These are phyloP conservation scores for Lactarius pseudohatsudake DNA, from an alignment of 768 basidiomycete species.

Conservation along the genomic window DNA sequence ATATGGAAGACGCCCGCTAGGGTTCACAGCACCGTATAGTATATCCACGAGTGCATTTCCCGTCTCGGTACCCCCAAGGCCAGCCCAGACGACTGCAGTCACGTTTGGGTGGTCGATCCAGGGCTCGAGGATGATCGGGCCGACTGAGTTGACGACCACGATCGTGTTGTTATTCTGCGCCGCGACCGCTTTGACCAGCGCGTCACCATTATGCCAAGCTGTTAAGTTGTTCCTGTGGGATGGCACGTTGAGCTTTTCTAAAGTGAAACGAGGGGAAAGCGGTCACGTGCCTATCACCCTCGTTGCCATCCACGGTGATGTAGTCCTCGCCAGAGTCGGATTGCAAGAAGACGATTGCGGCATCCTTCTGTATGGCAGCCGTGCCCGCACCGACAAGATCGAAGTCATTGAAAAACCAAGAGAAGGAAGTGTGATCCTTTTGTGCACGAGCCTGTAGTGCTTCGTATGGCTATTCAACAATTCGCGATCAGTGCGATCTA, in stretches of 20 bases:
- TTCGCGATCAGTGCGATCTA: not conserved
- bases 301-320: constrained; percentile 57
- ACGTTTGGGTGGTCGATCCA: constrained; percentile 80
- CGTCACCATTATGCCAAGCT: constrained; percentile 40
- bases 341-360: constrained; percentile 52
- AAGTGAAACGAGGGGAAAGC: constrained; percentile 20
- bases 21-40: constrained; percentile 74
- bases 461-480: constrained; percentile 58
- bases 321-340: constrained; percentile 45
- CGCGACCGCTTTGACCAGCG: constrained; percentile 56
- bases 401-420: constrained; percentile 71
- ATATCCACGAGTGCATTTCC: constrained; percentile 73
- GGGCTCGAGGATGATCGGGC: constrained; percentile 62
- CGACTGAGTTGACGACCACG: constrained; percentile 78
- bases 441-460: constrained; percentile 75
- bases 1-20: constrained; percentile 66
- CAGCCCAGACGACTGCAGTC: constrained; percentile 56
- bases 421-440: constrained; percentile 61
- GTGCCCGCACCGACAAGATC: constrained; percentile 49
- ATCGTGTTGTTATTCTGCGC: constrained; percentile 72
- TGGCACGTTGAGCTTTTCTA: not conserved
- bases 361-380: constrained; percentile 47
- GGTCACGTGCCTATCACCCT: constrained; percentile 52
- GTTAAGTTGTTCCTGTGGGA: constrained; percentile 37
- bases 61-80: constrained; percentile 63